phyloP scores from a whole-genome alignment of 139 green algal genomes.

The Coelastrella sp. region DNA sequence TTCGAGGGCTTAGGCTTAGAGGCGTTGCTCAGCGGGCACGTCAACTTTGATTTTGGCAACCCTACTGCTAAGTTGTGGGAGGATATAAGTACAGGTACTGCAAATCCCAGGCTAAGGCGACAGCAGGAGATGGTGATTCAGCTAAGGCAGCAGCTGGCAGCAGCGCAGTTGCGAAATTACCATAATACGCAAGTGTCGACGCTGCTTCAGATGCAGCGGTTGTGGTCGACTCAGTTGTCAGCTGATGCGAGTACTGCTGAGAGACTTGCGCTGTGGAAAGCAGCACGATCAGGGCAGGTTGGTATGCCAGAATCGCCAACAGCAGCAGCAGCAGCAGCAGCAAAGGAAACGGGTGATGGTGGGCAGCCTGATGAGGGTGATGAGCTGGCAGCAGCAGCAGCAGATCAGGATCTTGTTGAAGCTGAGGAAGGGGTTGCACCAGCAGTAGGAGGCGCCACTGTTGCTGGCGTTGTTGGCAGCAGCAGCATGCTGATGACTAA shows the following conservation, averaged over 20 bases:
- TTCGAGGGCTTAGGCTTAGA: background rate
- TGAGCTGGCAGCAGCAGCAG: background rate
- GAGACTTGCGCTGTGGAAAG: background rate
- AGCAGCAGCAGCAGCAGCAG: background rate
- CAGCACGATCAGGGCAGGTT: background rate
- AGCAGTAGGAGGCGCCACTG: background rate
- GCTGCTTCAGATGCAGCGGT: conserved; percentile 13
- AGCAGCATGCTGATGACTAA: background rate
- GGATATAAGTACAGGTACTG: background rate
- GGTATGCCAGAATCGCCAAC: background rate
- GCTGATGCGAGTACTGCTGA: background rate
- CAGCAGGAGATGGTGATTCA: conserved; percentile 7
- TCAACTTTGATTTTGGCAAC: conserved; percentile 33
- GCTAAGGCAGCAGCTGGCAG: conserved; percentile 37
- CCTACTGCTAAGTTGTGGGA: conserved; percentile 15
- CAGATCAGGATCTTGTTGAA: background rate
- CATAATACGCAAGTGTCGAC: conserved; percentile 19
- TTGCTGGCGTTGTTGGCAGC: background rate
- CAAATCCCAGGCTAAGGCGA: background rate
- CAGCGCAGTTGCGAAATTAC: conserved; percentile 19
- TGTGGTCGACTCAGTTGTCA: conserved; percentile 9
- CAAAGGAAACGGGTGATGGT: background rate
- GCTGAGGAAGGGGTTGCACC: background rate
- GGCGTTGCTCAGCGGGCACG: background rate
- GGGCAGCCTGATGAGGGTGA: background rate